Evolutionary conservation across 129 eudicot species (phyloP).

Genomic region (Helichrysum umbraculigerum): DNA sequence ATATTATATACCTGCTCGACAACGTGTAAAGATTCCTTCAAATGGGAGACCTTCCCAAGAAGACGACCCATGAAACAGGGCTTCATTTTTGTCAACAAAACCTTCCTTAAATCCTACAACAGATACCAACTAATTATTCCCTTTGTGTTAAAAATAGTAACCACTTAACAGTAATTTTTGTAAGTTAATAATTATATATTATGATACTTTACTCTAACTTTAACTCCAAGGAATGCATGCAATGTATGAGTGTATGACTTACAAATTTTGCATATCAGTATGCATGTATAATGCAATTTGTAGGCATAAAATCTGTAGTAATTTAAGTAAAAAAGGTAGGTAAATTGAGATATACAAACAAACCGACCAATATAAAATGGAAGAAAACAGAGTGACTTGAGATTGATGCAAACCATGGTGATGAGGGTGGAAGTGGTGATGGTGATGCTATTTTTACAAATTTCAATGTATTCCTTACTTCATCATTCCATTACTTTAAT

Average conservation of each 20-base stretch:
- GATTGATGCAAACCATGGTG: conserved; percentile 23
- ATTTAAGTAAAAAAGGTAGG: background rate
- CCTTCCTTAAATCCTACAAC: conserved; percentile 24
- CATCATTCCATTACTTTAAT: conserved; percentile 10
- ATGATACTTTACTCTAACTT: no score
- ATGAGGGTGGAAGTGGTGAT: conserved; percentile 21
- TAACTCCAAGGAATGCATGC: background rate
- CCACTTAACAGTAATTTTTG: background rate
- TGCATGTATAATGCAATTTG: background rate
- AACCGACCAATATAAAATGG: conserved; percentile 14
- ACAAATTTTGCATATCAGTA: background rate
- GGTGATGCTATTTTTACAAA: conserved; percentile 22
- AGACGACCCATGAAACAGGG: conserved; percentile 26
- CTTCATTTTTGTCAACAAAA: conserved; percentile 13
- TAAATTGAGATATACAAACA: conserved; percentile 3
- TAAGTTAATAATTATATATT: background rate
- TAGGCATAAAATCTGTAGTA: background rate
- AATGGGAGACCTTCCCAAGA: conserved; percentile 24
- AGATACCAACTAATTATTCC: background rate
- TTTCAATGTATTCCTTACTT: conserved; percentile 29
- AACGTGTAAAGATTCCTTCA: conserved; percentile 26
- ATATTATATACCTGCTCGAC: background rate
- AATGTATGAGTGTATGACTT: background rate
- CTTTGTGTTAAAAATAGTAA: background rate
- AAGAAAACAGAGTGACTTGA: conserved; percentile 25